Base-by-base conservation (phyloP, 108 stramenopile species). In the Fragilaria crotonensis region DNA sequence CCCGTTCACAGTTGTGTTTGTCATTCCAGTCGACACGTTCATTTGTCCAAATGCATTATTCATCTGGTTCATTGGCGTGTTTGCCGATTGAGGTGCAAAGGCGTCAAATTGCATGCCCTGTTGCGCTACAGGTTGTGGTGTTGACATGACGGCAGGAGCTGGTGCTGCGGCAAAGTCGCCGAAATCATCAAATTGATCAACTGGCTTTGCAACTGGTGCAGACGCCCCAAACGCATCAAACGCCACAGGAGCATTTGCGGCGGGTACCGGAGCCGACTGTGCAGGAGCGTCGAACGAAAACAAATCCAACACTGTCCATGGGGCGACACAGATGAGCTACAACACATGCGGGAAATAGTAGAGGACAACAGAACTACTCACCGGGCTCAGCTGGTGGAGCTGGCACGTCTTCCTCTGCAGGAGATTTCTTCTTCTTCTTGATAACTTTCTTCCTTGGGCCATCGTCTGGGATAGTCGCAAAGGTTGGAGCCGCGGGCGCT, bases 391-490 rank as follows among this genome's bases (percentile, higher is more conserved):
- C 33, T 23, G 69, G 63, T 22, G 73, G 56, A 18, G 66, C 73
- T 58, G 72, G 64, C 30, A 52, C 62, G 4, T 59, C 58, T 29
- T 59, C 61, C 28, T 41, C 66, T 22, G 48, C 54, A 41, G 54
- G 64, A 25, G 36, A 44, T 47, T 70, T 69, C 70, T 84, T 89
- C 62, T 89, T 89, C 47, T 75, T 75, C 62, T 83, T 93, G 57
- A 81, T 85, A 33, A 69, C 68, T 56, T 87, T 86, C 30, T 75
- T 54, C 47, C 62, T 66, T n/a, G 57, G 53, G 29, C 41, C 28
- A 19, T 67, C 74, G 50, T 72, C 73, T n/a, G 82, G 82, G 23
- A 83, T 71, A 18, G 89, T 45, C 23, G 79, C 83, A 75, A 86
- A 83, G 41, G 79, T 83, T 18, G 85, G 79, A 44, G 60, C 46